Evolutionary conservation across 805 yeast genomes (phyloP).

Genomic region (Priceomyces fermenticarens): DNA sequence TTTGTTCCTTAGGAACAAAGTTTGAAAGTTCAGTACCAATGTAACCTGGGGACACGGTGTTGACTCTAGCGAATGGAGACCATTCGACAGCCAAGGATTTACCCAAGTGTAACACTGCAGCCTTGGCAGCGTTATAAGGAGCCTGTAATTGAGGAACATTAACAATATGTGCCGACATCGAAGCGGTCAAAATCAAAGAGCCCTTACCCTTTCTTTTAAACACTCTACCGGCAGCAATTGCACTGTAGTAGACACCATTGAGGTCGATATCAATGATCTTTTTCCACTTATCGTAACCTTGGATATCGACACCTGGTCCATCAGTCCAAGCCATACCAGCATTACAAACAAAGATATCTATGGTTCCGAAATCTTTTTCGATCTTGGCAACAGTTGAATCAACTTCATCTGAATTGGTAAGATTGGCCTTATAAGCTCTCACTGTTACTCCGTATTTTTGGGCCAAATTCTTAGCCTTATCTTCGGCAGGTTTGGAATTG

Average conservation of each 20-base stretch:
- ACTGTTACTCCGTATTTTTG: slow-evolving; percentile 57
- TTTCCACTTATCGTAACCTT: slow-evolving; percentile 33
- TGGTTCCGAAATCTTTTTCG: slow-evolving; percentile 68
- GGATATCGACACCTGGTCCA: slow-evolving; percentile 47
- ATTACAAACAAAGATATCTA: slow-evolving; percentile 83
- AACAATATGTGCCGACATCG: slow-evolving; percentile 48
- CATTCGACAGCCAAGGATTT: slow-evolving; percentile 46
- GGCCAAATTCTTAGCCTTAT: slow-evolving; percentile 54
- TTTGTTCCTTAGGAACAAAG: slow-evolving; percentile 30
- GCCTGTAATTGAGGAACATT: slow-evolving; percentile 46
- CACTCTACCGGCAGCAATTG: slow-evolving; percentile 39
- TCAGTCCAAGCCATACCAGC: slow-evolving; percentile 85
- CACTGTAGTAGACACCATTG: slow-evolving; percentile 42
- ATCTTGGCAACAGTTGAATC: slow-evolving; percentile 48
- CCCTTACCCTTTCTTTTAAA: slow-evolving; percentile 39
- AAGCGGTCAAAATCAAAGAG: slow-evolving; percentile 43
- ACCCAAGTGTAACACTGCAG: slow-evolving; percentile 42
- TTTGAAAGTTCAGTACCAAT: slow-evolving; percentile 38
- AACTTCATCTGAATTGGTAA: slow-evolving; percentile 50
- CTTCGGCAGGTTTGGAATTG: slow-evolving; percentile 54
- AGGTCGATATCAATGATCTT: slow-evolving; percentile 39
- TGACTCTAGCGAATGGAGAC: slow-evolving; percentile 46
- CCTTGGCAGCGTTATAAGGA: slow-evolving; percentile 47
- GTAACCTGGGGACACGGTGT: slow-evolving; percentile 44
- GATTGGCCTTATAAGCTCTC: slow-evolving; percentile 63